A percentile compares a stretch with the other conserved stretches of the same genome.
phyloP scores from a whole-genome alignment of 768 basidiomycete genomes.

The Kwoniella sp. region DNA sequence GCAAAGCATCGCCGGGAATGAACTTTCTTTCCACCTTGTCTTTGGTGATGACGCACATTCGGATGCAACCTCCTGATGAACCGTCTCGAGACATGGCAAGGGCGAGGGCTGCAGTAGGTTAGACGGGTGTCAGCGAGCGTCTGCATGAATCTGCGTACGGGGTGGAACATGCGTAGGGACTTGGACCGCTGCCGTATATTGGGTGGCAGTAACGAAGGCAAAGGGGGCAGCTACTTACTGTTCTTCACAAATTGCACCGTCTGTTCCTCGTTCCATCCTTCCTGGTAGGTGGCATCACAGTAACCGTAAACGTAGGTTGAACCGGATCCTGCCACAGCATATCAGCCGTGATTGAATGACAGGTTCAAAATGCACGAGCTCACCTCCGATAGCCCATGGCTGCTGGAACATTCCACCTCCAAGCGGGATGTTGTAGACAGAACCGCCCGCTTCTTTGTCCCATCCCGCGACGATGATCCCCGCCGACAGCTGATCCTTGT shows the following conservation, averaged over 20 bases:
- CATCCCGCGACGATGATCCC: conserved; percentile 98
- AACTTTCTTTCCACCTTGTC: conserved; percentile 87
- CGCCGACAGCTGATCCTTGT: conserved; percentile 82
- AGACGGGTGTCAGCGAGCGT: no score
- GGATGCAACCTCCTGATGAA: conserved; percentile 93
- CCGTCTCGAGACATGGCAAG: conserved; percentile 98
- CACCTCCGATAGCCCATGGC: conserved; percentile 97
- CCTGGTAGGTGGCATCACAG: conserved; percentile 95
- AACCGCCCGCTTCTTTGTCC: conserved; percentile 85
- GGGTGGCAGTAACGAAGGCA: not conserved
- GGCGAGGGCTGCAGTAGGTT: conserved; percentile 64
- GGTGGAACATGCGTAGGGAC: not conserved
- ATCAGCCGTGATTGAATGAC: no score
- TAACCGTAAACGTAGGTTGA: conserved; percentile 98
- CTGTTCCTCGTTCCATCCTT: conserved; percentile 84
- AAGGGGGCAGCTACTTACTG: conserved; percentile 66
- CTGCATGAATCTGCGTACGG: not conserved
- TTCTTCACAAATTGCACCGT: conserved; percentile 93
- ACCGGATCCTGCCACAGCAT: conserved; percentile 93
- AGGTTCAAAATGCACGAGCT: conserved; percentile 29
- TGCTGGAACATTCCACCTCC: conserved; percentile 96
- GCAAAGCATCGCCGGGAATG: conserved; percentile 82
- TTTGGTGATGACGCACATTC: conserved; percentile 94
- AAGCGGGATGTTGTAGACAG: conserved; percentile 93
- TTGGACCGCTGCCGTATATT: not conserved